Evolutionary conservation across 1,139 yeast genomes (phyloP), one percentile per base, ranked within the genome.

Genomic region (Dujonia santamariae): DNA sequence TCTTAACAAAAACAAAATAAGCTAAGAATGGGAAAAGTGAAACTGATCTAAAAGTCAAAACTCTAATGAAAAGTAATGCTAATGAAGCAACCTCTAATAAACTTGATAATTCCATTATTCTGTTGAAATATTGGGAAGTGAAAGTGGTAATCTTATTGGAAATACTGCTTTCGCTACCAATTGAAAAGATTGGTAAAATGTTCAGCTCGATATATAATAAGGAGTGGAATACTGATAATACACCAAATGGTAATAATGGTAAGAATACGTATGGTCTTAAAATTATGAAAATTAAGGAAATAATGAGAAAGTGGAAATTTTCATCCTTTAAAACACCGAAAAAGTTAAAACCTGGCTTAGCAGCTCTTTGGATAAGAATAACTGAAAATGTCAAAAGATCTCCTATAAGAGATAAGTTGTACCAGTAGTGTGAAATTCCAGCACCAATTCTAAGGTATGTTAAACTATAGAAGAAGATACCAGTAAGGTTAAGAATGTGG

Each of bases 321-420:
- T 82, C 92, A 51, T 84, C 87, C 59, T 63, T 38, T 67, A 60
- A 32, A n/a, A n/a, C n/a, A n/a, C n/a, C n/a, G 26, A 29, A 15
- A 67, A 56, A 42, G 19, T 7, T 5, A 15, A 25, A 25, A 48
- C 68, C 62, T 56, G 51, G 50, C 49, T 61, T 67, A 38, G 52
- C 58, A 34, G 60, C 46, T 39, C 56, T 47, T 50, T 87, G 92
- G 59, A 68, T 80, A 20, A 85, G 60, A 40, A 87, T 84, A 43
- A 90, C 77, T 17, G 87, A 88, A 58, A 86, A 88, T 25, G 95
- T 80, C 46, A 72, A 75, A 32, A 85, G 54, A 5, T 85, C 80
- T 12, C 92, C 85, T 9, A 80, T 34, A 42, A 79, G 79, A 2
- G 85, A 72, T 37, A 75, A 51, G 37, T 75, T 69, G 62, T 85